Evolutionary conservation across 177 flowering plant species (phyloP).

Genomic region (Vitis hybrid): DNA sequence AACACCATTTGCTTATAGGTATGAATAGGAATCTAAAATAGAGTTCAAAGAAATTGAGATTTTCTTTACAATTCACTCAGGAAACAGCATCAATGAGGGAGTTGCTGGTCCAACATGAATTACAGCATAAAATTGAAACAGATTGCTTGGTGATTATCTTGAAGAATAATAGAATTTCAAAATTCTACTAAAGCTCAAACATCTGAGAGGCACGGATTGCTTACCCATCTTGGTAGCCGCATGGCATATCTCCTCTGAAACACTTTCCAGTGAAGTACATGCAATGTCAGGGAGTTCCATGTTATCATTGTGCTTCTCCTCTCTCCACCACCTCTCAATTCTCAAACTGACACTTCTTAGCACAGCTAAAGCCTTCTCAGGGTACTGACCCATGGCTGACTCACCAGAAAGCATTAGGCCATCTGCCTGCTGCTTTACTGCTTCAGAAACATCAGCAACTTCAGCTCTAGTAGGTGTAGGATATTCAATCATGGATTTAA

Average conservation of each 20-base stretch:
- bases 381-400: conserved; percentile 97
- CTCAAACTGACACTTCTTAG: conserved; percentile 88
- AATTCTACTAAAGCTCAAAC: no score
- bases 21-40: no score
- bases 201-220: conserved; percentile 6
- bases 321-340: conserved; percentile 98
- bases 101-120: accelerated
- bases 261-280: conserved; percentile 67
- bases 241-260: conserved; percentile 96
- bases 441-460: conserved; percentile 98
- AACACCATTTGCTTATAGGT: no score
- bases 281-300: conserved; percentile 68
- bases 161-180: no score
- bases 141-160: no score
- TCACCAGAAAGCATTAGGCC: conserved; percentile 98
- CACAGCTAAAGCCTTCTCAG: conserved; percentile 89
- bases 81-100: no score
- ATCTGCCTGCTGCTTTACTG: conserved; percentile 93
- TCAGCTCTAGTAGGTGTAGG: conserved; percentile 99
- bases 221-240: conserved; percentile 97
- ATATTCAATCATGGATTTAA: conserved; percentile 97
- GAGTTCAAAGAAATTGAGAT: no score
- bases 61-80: no score
- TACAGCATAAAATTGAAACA: no score
- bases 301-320: conserved; percentile 76